phyloP scores from a whole-genome alignment of 179 eudicot species.

The Silene coronaria region DNA sequence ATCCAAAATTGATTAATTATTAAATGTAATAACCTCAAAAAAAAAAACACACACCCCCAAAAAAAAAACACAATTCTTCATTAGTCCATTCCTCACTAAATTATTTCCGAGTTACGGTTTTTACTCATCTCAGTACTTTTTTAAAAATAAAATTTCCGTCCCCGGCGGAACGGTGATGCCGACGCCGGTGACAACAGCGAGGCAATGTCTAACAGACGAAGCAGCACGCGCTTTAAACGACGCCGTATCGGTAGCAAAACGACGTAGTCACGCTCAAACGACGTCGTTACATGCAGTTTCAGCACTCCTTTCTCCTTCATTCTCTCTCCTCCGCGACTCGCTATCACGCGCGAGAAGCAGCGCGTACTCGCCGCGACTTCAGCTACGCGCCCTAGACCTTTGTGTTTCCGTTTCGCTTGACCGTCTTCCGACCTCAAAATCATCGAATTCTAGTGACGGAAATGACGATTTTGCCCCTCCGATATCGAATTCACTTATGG shows the following conservation, averaged over 20 bases:
- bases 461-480: slow-evolving; percentile 55
- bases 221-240: slow-evolving; percentile 71
- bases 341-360: slow-evolving; percentile 59
- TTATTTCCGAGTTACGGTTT: no score
- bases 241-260: slow-evolving; percentile 77
- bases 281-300: slow-evolving; percentile 84
- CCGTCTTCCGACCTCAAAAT: slow-evolving; percentile 43
- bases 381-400: slow-evolving; percentile 70
- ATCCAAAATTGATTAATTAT: no score
- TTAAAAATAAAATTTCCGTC: no score
- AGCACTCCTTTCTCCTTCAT: slow-evolving; percentile 55
- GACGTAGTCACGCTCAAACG: slow-evolving; percentile 76
- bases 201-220: slow-evolving; percentile 76
- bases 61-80: no score
- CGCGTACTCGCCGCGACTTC: slow-evolving; percentile 65
- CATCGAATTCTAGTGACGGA: neutral
- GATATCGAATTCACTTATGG: slow-evolving; percentile 81
- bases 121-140: no score
- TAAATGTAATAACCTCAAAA: no score
- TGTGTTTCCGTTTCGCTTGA: slow-evolving; percentile 73
- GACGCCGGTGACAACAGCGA: slow-evolving; percentile 79
- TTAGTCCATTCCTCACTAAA: no score
- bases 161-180: slow-evolving; percentile 56
- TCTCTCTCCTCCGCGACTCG: slow-evolving; percentile 63
- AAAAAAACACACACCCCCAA: no score